phyloP scores from a whole-genome alignment of 1,139 yeast genomes.

The Taphrina betulina region DNA sequence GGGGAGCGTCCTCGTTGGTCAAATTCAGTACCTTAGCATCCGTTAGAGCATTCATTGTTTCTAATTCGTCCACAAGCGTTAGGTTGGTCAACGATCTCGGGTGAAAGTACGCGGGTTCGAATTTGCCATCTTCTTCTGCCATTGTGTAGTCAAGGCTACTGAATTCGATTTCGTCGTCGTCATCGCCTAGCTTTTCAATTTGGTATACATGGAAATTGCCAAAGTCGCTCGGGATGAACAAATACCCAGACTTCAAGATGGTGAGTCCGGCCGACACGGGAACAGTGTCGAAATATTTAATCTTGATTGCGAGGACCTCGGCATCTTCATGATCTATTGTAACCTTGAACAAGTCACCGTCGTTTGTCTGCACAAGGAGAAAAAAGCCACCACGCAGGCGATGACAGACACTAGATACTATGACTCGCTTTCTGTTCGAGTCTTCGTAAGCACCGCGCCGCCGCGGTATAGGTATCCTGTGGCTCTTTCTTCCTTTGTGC shows the following conservation, averaged over 20 bases:
- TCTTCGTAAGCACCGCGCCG: constrained; percentile 44
- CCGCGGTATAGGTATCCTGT: constrained; percentile 56
- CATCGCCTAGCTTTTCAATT: constrained; percentile 71
- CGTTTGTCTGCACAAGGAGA: constrained; percentile 65
- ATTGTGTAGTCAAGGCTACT: constrained; percentile 43
- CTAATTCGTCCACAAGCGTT: constrained; percentile 56
- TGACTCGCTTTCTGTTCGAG: constrained; percentile 43
- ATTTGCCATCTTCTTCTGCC: constrained; percentile 41
- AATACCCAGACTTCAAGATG: constrained; percentile 71
- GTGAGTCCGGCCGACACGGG: constrained; percentile 57
- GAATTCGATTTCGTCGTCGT: constrained; percentile 47
- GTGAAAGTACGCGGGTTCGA: constrained; percentile 41
- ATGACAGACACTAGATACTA: constrained; percentile 64
- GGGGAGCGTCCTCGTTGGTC: constrained; percentile 45
- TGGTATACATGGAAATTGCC: constrained; percentile 69
- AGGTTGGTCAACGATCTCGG: constrained; percentile 55
- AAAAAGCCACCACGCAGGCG: constrained; percentile 63
- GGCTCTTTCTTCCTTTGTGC: constrained; percentile 45
- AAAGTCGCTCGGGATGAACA: constrained; percentile 64
- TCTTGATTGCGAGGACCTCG: constrained; percentile 45
- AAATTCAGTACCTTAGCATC: constrained; percentile 50
- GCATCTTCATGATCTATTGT: constrained; percentile 52
- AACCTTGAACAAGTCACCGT: constrained; percentile 78
- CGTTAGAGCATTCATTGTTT: constrained; percentile 59
- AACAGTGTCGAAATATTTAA: constrained; percentile 76